Evolutionary conservation across 139 green algal genomes (phyloP), one percentile per base, ranked within the genome.

Genomic region (Zygnema cylindricum): DNA sequence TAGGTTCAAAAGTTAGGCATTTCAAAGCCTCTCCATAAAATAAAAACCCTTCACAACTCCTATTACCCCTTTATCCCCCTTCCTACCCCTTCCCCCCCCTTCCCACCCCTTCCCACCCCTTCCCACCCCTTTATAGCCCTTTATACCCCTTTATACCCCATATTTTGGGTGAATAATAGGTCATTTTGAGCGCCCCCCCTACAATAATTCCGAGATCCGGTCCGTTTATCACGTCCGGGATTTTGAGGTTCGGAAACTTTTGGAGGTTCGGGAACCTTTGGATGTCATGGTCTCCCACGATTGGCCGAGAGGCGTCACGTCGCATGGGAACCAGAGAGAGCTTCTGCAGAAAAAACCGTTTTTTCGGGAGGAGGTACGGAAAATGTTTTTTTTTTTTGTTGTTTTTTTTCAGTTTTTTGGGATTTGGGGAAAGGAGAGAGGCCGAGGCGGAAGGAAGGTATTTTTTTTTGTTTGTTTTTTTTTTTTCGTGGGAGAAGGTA

Each of bases 201-300:
- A 98, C 91, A 92, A 91, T 32, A 54, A 92, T 2, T 84, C 76
- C 43, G 94, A 88, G 82, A 95, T 99, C 69, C 92, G 95, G 36
- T 96, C 92, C 54, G 94, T 96, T 0, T 99, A 99, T 91, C 97
- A 99, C 85, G 87, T 98, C 0, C 92, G 97, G 0, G 93, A 97
- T 89, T 95, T 97, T 77, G 96, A 98, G 42, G 96, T 97, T 55
- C 93, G 94, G 86, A 93, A 95, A 69, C 92, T 99, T 71, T 7
- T 86, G 7, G 54, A 32, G 30, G 90, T 98, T 33, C 76, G 90
- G 39, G 76, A 94, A 77, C 92, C 91, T 0, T 69, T 98, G 69
- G 96, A 99, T 87, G 89, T 99, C 0, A 98, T 98, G 73, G 88
- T 99, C 1, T 97, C 93, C 0, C 97, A 99, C 94, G 97, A 99